Evolutionary conservation across 2,329 filamentous ascomycete species (phyloP).

Genomic region (Sphaerulina vaccinii): DNA sequence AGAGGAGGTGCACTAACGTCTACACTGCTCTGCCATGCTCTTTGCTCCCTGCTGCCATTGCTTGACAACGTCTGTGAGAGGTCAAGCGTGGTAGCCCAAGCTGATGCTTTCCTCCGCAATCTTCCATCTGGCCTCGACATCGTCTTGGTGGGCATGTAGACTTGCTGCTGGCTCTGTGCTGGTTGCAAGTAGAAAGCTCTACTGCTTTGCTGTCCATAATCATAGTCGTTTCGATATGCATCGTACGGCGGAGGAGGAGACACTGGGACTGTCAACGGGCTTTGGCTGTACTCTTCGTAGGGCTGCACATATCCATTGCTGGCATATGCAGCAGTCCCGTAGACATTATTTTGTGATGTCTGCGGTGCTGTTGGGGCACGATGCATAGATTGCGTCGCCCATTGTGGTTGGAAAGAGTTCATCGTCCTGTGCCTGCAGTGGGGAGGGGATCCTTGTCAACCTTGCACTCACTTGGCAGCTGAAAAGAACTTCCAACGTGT

Average conservation of each 20-base stretch:
- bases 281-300: background rate
- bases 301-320: conserved; percentile 4
- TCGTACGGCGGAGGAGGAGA: conserved; percentile 24
- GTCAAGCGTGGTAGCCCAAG: conserved; percentile 18
- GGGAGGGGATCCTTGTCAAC: background rate
- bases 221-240: conserved; percentile 10
- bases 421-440: conserved; percentile 7
- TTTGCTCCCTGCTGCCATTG: conserved; percentile 9
- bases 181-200: conserved; percentile 17
- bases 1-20: conserved; percentile 9
- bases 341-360: too few species aligned
- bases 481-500: background rate
- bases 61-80: conserved; percentile 8
- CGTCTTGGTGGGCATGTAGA: conserved; percentile 8
- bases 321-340: conserved; percentile 5
- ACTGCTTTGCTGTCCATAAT: conserved; percentile 12
- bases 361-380: background rate
- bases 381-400: background rate
- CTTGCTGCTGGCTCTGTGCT: conserved; percentile 16
- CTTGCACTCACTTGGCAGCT: conserved; percentile 14
- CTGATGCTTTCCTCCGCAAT: conserved; percentile 18
- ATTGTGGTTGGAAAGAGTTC: conserved; percentile 3
- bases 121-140: conserved; percentile 8
- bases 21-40: conserved; percentile 20
- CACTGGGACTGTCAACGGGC: background rate